phyloP scores from a whole-genome alignment of 2,329 filamentous ascomycete species.

The Diaporthe batatas region DNA sequence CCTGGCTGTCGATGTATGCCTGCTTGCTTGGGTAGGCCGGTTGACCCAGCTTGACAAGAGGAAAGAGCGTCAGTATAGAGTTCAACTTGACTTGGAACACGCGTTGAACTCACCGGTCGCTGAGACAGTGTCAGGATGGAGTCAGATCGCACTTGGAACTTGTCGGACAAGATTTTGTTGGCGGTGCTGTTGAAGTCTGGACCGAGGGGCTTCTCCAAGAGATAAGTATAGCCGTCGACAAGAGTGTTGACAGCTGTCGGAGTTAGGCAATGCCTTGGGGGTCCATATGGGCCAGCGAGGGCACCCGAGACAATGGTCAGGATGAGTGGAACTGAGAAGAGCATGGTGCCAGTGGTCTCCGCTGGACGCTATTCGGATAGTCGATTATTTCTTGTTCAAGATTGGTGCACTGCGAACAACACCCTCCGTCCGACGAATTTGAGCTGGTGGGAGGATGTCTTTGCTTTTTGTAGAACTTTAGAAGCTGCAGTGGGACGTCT shows the following conservation, averaged over 20 bases:
- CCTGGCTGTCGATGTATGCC: slow-evolving; percentile 40
- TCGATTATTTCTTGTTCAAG: too few relatives aligned
- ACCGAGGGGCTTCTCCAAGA: slow-evolving; percentile 37
- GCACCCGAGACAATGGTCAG: slow-evolving; percentile 18
- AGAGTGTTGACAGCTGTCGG: slow-evolving; percentile 7
- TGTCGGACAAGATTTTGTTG: slow-evolving; percentile 35
- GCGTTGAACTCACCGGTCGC: slow-evolving; percentile 28
- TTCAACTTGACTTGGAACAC: not conserved
- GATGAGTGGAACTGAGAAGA: not conserved
- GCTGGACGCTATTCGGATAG: not conserved
- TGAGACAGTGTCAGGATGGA: slow-evolving; percentile 39
- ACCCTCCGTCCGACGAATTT: not conserved
- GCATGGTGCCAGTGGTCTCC: slow-evolving; percentile 3
- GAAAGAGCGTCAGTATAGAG: not conserved
- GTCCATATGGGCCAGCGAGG: not conserved
- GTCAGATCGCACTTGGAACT: slow-evolving; percentile 36
- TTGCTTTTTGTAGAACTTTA: slow-evolving; percentile 5
- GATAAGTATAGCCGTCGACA: slow-evolving; percentile 40
- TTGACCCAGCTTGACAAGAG: slow-evolving; percentile 24
- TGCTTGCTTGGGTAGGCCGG: slow-evolving; percentile 41
- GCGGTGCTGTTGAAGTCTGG: slow-evolving; percentile 40
- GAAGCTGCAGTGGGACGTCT: slow-evolving; percentile 13
- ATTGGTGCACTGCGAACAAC: not conserved
- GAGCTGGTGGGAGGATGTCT: not conserved
- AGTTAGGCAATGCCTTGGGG: slow-evolving; percentile 9